Evolutionary conservation across 257 asterid species (phyloP).

Genomic region (Nicotiana obtusifolia): DNA sequence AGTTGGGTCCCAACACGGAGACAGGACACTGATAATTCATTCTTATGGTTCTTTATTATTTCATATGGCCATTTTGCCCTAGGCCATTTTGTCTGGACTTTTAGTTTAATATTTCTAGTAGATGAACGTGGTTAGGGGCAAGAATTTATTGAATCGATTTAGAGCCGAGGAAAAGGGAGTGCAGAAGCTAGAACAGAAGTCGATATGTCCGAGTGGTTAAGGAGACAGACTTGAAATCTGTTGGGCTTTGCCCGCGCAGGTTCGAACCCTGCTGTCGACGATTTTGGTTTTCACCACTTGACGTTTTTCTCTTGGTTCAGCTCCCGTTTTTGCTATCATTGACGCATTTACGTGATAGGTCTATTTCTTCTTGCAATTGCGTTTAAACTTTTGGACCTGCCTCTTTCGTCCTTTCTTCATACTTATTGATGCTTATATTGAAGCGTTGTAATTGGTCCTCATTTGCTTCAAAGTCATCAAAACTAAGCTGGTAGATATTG

Average conservation of each 20-base stretch:
- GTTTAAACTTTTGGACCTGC: neutral
- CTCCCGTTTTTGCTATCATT: neutral
- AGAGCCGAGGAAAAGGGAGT: no score
- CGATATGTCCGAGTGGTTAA: constrained; percentile 29
- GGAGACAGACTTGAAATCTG: constrained; percentile 29
- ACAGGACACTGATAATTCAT: no score
- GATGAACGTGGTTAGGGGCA: no score
- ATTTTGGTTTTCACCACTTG: neutral
- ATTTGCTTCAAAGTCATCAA: neutral
- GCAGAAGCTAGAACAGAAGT: neutral
- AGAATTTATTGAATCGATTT: no score
- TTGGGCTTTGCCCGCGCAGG: constrained; percentile 25
- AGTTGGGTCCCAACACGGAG: no score
- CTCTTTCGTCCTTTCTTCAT: neutral
- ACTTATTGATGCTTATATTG: neutral
- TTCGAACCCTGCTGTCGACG: constrained; percentile 25
- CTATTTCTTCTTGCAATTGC: neutral
- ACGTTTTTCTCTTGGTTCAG: neutral
- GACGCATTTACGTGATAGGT: neutral
- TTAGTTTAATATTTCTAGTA: no score
- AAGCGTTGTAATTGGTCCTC: neutral
- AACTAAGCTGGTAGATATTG: neutral
- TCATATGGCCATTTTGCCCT: no score
- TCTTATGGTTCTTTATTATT: no score
- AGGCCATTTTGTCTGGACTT: no score